Percentiles rank a stretch among this genome's conserved stretches.
Conservation (phyloP, 805 yeast genomes). For the Yamadazyma sp. region DNA sequence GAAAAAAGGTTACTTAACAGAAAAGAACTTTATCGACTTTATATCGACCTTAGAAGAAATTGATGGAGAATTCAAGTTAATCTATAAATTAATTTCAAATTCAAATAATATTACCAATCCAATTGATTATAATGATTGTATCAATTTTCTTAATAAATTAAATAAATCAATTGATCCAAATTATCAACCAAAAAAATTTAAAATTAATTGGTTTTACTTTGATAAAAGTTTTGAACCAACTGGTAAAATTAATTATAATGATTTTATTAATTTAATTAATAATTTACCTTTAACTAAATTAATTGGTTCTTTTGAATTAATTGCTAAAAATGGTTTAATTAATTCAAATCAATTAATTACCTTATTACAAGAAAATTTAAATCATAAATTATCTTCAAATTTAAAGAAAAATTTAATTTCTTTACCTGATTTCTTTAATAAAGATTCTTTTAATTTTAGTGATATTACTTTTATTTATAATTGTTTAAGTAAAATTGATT, state of each 20-base stretch:
- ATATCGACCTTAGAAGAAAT: conserved; percentile 44
- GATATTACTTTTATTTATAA: conserved; percentile 40
- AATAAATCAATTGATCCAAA: conserved; percentile 40
- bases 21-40: conserved; percentile 73
- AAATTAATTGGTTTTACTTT: conserved; percentile 43
- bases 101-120: conserved; percentile 1
- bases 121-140: conserved; percentile 30
- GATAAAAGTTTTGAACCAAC: conserved; percentile 37
- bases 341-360: conserved; percentile 27
- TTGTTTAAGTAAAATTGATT: conserved; percentile 39
- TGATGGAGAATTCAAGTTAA: conserved; percentile 30
- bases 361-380: conserved; percentile 34
- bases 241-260: conserved; percentile 35
- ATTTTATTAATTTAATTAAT: conserved; percentile 39
- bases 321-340: conserved; percentile 30
- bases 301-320: conserved; percentile 40
- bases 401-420: conserved; percentile 32
- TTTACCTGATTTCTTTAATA: conserved; percentile 35
- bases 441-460: conserved; percentile 31
- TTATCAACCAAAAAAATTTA: conserved; percentile 39
- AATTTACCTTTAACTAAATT: conserved; percentile 45
- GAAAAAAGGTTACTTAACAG: conserved; percentile 62
- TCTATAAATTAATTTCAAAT: conserved; percentile 21
- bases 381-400: conserved; percentile 38
- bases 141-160: conserved; percentile 30